Evolutionary conservation across 1,139 yeast species (phyloP).

Genomic region (Taiozyma sp.): DNA sequence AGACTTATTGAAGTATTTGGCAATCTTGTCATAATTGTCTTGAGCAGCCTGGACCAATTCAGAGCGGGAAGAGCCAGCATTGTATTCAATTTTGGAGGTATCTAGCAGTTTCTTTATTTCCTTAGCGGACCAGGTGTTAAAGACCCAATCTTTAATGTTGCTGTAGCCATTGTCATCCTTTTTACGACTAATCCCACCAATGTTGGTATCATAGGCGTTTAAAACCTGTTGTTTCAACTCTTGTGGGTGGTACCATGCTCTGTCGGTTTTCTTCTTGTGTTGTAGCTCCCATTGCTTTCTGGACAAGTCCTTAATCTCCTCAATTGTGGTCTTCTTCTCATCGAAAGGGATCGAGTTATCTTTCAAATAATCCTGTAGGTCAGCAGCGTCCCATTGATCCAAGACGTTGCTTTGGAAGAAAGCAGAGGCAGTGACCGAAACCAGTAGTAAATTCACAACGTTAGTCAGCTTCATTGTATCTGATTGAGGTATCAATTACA

Average conservation of each 20-base stretch:
- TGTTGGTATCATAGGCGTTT: constrained; percentile 6
- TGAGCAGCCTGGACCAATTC: constrained; percentile 36
- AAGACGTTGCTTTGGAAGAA: constrained; percentile 14
- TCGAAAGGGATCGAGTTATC: constrained; percentile 30
- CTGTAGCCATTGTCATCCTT: constrained; percentile 2
- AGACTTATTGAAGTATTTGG: constrained; percentile 32
- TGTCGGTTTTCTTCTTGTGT: not conserved
- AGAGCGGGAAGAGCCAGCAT: constrained; percentile 25
- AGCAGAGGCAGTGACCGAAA: constrained; percentile 9
- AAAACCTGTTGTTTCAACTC: constrained; percentile 16
- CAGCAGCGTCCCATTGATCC: constrained; percentile 28
- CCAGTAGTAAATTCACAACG: constrained; percentile 6
- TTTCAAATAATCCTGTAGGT: constrained; percentile 29
- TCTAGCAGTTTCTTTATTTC: constrained; percentile 41
- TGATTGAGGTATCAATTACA: not conserved
- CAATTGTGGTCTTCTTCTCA: constrained; percentile 23
- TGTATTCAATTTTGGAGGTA: constrained; percentile 29
- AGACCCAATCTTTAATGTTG: constrained; percentile 26
- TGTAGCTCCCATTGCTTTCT: constrained; percentile 30
- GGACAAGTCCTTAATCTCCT: constrained; percentile 34
- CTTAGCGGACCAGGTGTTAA: constrained; percentile 42
- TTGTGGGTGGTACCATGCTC: constrained; percentile 13
- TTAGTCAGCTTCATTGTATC: constrained; percentile 13
- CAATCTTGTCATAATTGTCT: constrained; percentile 34
- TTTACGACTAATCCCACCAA: not conserved